phyloP scores from a whole-genome alignment of 345 rosid genomes.

The Lepidium didymum region DNA sequence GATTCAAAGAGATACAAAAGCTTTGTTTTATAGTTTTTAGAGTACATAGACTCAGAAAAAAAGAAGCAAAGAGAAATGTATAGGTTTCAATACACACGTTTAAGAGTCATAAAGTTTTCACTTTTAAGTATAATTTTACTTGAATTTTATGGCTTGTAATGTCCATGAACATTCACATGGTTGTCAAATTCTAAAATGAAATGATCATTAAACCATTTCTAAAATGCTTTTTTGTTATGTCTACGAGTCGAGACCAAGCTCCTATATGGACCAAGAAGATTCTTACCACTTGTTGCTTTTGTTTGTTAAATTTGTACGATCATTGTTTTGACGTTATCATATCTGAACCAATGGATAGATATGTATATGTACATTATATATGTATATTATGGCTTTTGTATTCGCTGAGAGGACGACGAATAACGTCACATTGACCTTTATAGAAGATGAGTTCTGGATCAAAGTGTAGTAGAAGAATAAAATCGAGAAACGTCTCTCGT shows the following conservation, averaged over 20 bases:
- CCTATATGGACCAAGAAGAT: too few species aligned
- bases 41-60: slow-evolving; percentile 14
- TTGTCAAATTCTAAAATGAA: not conserved
- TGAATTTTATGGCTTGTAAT: not conserved
- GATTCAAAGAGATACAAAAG: not conserved
- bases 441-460: not conserved
- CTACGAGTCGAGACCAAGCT: too few species aligned
- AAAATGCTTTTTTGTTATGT: too few species aligned
- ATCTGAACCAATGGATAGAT: slow-evolving; percentile 9
- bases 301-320: not conserved
- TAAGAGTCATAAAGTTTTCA: not conserved
- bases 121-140: not conserved
- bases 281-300: not conserved
- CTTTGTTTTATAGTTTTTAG: slow-evolving; percentile 9
- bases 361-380: not conserved
- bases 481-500: not conserved
- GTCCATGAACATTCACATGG: not conserved
- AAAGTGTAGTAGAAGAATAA: not conserved
- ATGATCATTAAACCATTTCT: not conserved
- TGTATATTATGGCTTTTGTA: slow-evolving; percentile 8
- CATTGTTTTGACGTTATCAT: not conserved
- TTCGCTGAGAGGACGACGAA: slow-evolving; percentile 15
- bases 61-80: not conserved
- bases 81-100: slow-evolving; percentile 15
- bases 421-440: not conserved